Evolutionary conservation across 345 rosid species (phyloP).

Genomic region (Salix udensis): DNA sequence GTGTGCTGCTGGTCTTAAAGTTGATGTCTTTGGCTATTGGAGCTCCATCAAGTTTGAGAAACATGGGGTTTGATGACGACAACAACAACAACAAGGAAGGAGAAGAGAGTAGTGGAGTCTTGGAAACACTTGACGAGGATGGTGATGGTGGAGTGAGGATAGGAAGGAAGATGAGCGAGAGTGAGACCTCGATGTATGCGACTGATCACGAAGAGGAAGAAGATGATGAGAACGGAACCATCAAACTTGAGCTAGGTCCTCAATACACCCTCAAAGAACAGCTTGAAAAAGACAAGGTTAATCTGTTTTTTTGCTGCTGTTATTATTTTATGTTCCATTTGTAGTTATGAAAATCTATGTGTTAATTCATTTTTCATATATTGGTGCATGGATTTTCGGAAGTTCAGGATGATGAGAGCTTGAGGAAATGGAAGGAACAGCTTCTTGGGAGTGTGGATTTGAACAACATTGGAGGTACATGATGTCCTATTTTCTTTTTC

Average conservation of each 20-base stretch:
- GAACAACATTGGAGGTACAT: constrained; percentile 61
- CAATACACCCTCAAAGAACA: constrained; percentile 70
- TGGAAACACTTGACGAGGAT: constrained; percentile 14
- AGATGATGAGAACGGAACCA: constrained; percentile 36
- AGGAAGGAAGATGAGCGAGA: constrained; percentile 44
- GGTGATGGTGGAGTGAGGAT: constrained; percentile 30
- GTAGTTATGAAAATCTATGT: background rate
- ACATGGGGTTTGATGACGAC: constrained; percentile 54
- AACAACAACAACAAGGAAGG: constrained; percentile 9
- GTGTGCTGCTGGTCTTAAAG: background rate
- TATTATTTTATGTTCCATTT: background rate
- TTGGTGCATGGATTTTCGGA: constrained; percentile 11
- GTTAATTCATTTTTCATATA: background rate
- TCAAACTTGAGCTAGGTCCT: constrained; percentile 59
- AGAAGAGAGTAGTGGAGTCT: background rate
- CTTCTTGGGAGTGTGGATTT: constrained; percentile 72
- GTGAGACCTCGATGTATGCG: constrained; percentile 37
- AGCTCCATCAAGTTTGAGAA: constrained; percentile 16
- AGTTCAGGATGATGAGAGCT: constrained; percentile 72
- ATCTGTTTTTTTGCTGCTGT: background rate
- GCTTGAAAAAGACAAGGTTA: constrained; percentile 70
- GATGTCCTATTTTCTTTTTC: background rate
- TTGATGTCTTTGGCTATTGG: constrained; percentile 26
- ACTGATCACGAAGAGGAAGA: constrained; percentile 54
- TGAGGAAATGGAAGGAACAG: constrained; percentile 84